These are phyloP conservation scores for Ogataea philodendri DNA, from an alignment of 805 yeast species.

Conservation along the genomic window DNA sequence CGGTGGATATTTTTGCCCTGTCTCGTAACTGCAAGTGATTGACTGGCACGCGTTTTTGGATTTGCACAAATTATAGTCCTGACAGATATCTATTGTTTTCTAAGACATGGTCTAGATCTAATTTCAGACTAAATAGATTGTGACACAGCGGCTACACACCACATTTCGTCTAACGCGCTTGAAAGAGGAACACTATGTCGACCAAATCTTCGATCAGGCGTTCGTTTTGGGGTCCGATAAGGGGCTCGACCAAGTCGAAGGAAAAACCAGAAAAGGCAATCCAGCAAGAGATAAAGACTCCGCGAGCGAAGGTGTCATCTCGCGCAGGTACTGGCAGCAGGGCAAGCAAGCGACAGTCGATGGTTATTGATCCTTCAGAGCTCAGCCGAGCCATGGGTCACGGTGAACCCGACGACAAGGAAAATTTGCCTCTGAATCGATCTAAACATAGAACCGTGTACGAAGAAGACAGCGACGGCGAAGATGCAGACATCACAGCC, in stretches of 20 bases:
- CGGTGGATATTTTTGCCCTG: too few species aligned
- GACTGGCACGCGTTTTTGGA: too few species aligned
- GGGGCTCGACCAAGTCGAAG: constrained; percentile 12
- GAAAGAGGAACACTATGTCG: constrained; percentile 9
- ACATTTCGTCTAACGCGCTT: constrained; percentile 3
- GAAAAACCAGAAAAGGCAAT: constrained; percentile 4
- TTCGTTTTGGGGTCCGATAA: constrained; percentile 25
- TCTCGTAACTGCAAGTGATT: too few species aligned
- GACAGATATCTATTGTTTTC: too few species aligned
- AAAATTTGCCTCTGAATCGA: constrained; percentile 5
- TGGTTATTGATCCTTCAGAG: constrained; percentile 16
- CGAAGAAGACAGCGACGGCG: constrained; percentile 9
- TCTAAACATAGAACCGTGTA: constrained; percentile 3
- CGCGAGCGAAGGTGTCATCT: too few species aligned
- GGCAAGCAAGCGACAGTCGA: constrained; percentile 15
- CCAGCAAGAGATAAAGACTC: constrained; percentile 4
- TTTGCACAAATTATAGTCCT: too few species aligned
- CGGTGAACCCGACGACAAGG: constrained; percentile 5
- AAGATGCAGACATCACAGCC: constrained; percentile 17
- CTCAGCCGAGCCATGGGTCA: constrained; percentile 6
- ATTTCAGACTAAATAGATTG: too few species aligned
- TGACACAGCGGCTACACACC: too few species aligned
- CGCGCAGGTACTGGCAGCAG: not conserved
- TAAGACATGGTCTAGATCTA: too few species aligned
- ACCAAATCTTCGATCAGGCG: constrained; percentile 19